phyloP scores from a whole-genome alignment of 192 early-diverging fungal genomes.

The Umbelopsis isabellina region DNA sequence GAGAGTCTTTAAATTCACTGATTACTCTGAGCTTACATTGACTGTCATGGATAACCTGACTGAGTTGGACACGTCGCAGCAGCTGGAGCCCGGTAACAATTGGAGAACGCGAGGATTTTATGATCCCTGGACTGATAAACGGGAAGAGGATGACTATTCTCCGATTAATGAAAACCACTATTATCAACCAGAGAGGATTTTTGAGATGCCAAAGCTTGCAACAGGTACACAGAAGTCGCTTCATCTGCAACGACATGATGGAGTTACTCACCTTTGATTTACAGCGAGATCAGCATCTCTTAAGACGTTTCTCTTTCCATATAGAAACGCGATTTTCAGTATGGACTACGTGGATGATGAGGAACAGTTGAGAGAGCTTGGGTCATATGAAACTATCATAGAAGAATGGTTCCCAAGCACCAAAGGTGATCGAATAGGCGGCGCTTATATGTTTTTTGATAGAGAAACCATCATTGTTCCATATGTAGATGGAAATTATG shows the following conservation, averaged over 20 bases:
- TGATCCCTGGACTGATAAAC: not conserved
- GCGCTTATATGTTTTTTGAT: not conserved
- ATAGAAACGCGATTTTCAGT: not conserved
- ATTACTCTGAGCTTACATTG: not conserved
- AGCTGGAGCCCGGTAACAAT: not conserved
- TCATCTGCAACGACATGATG: not conserved
- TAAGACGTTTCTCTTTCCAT: not conserved
- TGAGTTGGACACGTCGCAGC: not conserved
- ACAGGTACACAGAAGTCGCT: not conserved
- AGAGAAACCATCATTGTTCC: not conserved
- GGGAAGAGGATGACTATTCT: not conserved
- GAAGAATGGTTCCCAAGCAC: not conserved
- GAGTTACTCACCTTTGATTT: not conserved
- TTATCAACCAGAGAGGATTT: not conserved
- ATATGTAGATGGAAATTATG: conserved; percentile 10
- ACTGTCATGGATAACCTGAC: conserved; percentile 14
- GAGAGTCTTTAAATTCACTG: not conserved
- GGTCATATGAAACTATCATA: not conserved
- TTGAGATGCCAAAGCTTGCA: conserved; percentile 6
- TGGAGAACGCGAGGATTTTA: not conserved
- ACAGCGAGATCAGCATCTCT: not conserved
- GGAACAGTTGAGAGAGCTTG: not conserved
- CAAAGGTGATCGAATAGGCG: not conserved
- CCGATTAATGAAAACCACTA: not conserved
- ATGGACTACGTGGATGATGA: conserved; percentile 2